phyloP scores from a whole-genome alignment of 805 yeast species.

The Millerozyma miso region DNA sequence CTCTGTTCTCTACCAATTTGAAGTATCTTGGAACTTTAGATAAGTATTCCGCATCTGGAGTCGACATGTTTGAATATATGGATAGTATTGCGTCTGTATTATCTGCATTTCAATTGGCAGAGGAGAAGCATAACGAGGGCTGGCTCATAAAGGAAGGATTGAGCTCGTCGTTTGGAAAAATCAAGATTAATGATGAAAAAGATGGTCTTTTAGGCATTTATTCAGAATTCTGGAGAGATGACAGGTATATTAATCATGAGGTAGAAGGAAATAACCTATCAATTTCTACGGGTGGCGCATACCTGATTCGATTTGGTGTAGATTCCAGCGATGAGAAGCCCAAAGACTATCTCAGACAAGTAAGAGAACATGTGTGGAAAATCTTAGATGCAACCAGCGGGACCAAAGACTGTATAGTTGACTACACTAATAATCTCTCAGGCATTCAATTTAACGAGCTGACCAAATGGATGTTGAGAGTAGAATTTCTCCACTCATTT shows the following conservation, averaged over 20 bases:
- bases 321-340: slow-evolving; percentile 6
- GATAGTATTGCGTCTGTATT: slow-evolving; percentile 29
- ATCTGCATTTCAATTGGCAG: slow-evolving; percentile 20
- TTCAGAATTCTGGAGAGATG: slow-evolving; percentile 35
- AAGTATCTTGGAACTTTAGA: slow-evolving; percentile 35
- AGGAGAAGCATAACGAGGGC: slow-evolving; percentile 14
- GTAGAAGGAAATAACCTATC: slow-evolving; percentile 1
- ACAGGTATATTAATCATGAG: slow-evolving; percentile 23
- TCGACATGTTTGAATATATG: slow-evolving; percentile 27
- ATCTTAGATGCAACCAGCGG: slow-evolving; percentile 7
- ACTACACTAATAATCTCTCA: slow-evolving; percentile 5
- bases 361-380: slow-evolving; percentile 19
- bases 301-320: slow-evolving; percentile 20
- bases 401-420: slow-evolving; percentile 15
- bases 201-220: slow-evolving; percentile 27
- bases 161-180: slow-evolving; percentile 22
- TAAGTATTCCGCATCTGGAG: slow-evolving; percentile 23
- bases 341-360: slow-evolving; percentile 18
- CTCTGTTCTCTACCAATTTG: slow-evolving; percentile 32
- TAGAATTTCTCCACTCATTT: slow-evolving; percentile 23
- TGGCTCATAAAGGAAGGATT: slow-evolving; percentile 22
- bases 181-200: slow-evolving; percentile 20
- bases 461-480: not conserved
- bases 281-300: slow-evolving; percentile 12
- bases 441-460: not conserved